Percentiles rank a stretch among this genome's conserved stretches.
These are phyloP conservation scores for Casuarina glauca DNA, from an alignment of 306 rosid species.

Conservation along the genomic window DNA sequence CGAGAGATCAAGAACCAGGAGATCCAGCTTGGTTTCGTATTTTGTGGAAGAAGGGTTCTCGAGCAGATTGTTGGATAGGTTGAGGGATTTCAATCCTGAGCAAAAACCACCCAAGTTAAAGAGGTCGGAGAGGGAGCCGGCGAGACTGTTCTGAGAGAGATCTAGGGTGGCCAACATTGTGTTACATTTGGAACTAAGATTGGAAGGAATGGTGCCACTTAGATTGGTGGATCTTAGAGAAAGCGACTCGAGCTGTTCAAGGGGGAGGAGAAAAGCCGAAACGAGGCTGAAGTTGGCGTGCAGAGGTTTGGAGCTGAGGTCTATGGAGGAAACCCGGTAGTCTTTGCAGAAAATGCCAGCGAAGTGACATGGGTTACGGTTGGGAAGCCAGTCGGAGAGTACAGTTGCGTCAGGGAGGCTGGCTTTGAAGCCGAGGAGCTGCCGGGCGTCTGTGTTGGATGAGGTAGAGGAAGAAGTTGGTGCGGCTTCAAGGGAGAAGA, in stretches of 20 bases:
- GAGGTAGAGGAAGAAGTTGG: conserved; percentile 15
- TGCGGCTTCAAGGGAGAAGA: conserved; percentile 18
- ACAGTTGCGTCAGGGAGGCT: conserved; percentile 49
- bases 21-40: conserved; percentile 25
- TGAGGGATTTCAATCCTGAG: conserved; percentile 50
- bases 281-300: conserved; percentile 55
- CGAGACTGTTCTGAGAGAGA: conserved; percentile 66
- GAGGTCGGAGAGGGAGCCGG: conserved; percentile 46
- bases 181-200: conserved; percentile 43
- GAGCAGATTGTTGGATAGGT: conserved; percentile 58
- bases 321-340: conserved; percentile 54
- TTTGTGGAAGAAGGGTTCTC: conserved; percentile 31
- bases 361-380: conserved; percentile 58
- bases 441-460: conserved; percentile 28
- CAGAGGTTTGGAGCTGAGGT: conserved; percentile 48
- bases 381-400: conserved; percentile 63
- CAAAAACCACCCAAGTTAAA: conserved; percentile 46
- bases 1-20: conserved; percentile 63
- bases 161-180: conserved; percentile 56
- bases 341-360: conserved; percentile 59
- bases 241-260: conserved; percentile 58
- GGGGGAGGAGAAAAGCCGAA: conserved; percentile 43
- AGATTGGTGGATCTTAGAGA: conserved; percentile 49
- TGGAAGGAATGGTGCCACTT: conserved; percentile 49
- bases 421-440: conserved; percentile 66